Percentiles rank a stretch among this genome's conserved stretches.
phyloP scores from a whole-genome alignment of 345 rosid species.

The Iberis pinnata region DNA sequence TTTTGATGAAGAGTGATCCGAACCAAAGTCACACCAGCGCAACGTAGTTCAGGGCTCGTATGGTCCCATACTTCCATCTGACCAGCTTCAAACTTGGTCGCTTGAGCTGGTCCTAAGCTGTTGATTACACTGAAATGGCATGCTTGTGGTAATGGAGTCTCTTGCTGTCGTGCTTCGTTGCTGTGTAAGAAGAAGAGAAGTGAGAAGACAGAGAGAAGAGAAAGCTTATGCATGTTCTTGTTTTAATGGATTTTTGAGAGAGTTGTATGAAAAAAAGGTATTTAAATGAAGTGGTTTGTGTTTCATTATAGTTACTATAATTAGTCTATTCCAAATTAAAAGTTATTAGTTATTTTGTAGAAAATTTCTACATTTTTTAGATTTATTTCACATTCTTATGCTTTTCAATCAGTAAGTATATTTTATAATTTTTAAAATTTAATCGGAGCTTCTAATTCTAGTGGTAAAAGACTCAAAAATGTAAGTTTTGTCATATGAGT shows the following conservation, averaged over 20 bases:
- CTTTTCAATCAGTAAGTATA: too few relatives aligned
- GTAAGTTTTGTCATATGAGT: too few relatives aligned
- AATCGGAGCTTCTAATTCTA: too few relatives aligned
- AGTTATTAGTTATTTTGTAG: too few relatives aligned
- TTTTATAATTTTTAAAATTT: too few relatives aligned
- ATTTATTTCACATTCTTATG: too few relatives aligned
- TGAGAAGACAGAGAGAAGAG: conserved; percentile 32
- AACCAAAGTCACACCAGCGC: conserved; percentile 49
- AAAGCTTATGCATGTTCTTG: conserved; percentile 19
- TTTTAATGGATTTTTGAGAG: neutral
- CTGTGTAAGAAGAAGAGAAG: conserved; percentile 37
- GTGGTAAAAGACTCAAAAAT: too few relatives aligned
- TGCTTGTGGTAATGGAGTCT: conserved; percentile 26
- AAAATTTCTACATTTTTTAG: too few relatives aligned
- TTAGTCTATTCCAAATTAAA: too few relatives aligned
- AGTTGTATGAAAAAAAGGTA: too few relatives aligned
- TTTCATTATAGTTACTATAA: too few relatives aligned
- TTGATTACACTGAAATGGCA: conserved; percentile 43
- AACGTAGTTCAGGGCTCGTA: conserved; percentile 44
- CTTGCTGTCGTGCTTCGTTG: conserved; percentile 28
- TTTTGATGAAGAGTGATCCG: conserved; percentile 41
- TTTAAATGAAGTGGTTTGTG: too few relatives aligned
- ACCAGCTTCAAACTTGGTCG: conserved; percentile 46
- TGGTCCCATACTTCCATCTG: conserved; percentile 51
- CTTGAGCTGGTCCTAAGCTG: conserved; percentile 38